These are phyloP conservation scores for Mycena kentingensis DNA, from an alignment of 768 basidiomycete species.

Conservation along the genomic window DNA sequence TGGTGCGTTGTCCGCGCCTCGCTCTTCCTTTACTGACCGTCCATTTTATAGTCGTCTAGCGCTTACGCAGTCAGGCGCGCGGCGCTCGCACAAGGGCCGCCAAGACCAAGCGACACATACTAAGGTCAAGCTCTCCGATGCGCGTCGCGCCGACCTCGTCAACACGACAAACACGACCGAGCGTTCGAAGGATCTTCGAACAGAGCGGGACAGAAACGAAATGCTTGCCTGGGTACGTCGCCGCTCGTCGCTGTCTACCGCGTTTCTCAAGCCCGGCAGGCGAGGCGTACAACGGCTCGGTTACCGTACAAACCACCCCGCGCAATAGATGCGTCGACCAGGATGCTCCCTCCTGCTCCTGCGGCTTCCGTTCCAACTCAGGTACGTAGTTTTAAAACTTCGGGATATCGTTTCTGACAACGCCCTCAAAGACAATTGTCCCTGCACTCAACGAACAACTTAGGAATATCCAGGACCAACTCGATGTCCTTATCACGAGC, in stretches of 20 bases:
- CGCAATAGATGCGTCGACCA: too few species aligned
- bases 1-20: neutral
- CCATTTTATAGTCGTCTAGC: neutral
- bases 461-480: too few species aligned
- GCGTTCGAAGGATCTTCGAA: slow-evolving; percentile 12
- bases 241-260: neutral
- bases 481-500: too few species aligned
- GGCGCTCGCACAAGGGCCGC: slow-evolving; percentile 13
- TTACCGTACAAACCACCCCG: slow-evolving; percentile 4
- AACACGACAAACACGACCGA: slow-evolving; percentile 7
- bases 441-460: too few species aligned
- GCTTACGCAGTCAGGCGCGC: slow-evolving; percentile 4
- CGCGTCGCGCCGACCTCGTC: slow-evolving; percentile 2
- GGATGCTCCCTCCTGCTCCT: too few species aligned
- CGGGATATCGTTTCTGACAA: too few species aligned
- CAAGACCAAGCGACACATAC: slow-evolving; percentile 3
- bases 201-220: slow-evolving; percentile 3
- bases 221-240: slow-evolving; percentile 9
- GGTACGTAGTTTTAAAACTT: too few species aligned
- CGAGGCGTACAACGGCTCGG: neutral
- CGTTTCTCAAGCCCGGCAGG: neutral
- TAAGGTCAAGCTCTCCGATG: neutral
- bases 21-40: neutral
- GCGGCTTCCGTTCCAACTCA: too few species aligned
- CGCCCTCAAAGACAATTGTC: too few species aligned